A percentile compares a stretch with the other conserved stretches of the same genome.
These are phyloP conservation scores for Pseudogymnoascus sp. DNA, from an alignment of 2,329 filamentous ascomycete genomes.

Conservation along the genomic window DNA sequence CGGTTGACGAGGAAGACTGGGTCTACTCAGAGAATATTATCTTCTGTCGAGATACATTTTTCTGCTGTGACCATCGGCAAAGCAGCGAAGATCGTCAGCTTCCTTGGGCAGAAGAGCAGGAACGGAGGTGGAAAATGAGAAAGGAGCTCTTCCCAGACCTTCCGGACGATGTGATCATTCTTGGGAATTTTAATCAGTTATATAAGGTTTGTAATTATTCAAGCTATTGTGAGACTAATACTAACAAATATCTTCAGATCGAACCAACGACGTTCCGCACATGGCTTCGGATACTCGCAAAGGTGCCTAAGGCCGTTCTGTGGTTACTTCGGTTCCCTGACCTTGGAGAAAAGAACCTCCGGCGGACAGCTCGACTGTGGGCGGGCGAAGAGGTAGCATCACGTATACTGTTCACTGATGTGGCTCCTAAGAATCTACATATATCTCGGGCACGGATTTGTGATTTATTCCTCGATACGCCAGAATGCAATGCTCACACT, in stretches of 20 bases:
- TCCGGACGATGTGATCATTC: conserved; percentile 74
- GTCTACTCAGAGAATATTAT: conserved; percentile 96
- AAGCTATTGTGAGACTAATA: background rate
- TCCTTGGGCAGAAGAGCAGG: conserved; percentile 78
- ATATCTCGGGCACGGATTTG: conserved; percentile 87
- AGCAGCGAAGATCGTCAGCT: conserved; percentile 60
- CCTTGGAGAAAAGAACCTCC: conserved; percentile 77
- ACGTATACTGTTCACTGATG: conserved; percentile 90
- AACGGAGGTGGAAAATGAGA: conserved; percentile 81
- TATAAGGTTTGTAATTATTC: conserved; percentile 68
- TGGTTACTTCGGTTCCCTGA: conserved; percentile 98
- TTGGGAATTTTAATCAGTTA: conserved; percentile 97
- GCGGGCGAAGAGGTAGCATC: conserved; percentile 76
- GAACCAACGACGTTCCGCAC: conserved; percentile 93
- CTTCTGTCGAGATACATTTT: conserved; percentile 90
- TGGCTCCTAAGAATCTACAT: conserved; percentile 89
- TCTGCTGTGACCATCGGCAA: conserved; percentile 96
- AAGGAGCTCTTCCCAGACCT: conserved; percentile 83
- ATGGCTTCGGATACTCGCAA: conserved; percentile 84
- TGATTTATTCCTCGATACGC: conserved; percentile 92
- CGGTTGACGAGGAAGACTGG: conserved; percentile 62
- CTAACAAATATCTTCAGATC: conserved; percentile 50
- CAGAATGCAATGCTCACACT: conserved; percentile 96
- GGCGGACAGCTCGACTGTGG: conserved; percentile 73
- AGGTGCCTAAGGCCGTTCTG: conserved; percentile 77